Evolutionary conservation across 2,329 filamentous ascomycete species (phyloP), one percentile per base, ranked within the genome.

Genomic region (Exophiala dermatitidis): DNA sequence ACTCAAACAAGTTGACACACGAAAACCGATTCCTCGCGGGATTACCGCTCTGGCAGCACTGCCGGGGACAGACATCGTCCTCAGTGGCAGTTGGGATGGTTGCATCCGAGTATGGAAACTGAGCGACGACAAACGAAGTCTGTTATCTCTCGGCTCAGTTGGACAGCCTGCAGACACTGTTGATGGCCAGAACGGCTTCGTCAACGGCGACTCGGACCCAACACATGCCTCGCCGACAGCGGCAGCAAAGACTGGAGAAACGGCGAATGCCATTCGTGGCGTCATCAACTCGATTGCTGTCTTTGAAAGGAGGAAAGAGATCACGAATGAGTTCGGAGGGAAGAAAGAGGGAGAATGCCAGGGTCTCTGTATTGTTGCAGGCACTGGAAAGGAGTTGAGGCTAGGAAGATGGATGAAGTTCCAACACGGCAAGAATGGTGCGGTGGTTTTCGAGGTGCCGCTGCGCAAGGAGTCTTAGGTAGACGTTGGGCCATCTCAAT

Each of bases 81-180:
- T 98, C 47, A 94, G 84, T 60, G 93, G 91, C 32, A 95, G 89
- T 70, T 98, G 91, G 90, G 93, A 95, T 67, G 93, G 93, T 2
- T 83, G 81, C 69, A 78, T 98, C 53, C 79, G 91, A 46, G 85
- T 85, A 3, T 98, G 93, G 93, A 83, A 79, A 56, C 77, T 98
- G 19, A 86, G 83, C 49, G 82, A 88, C 40, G 91, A 96, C 68
- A 93, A 90, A 72, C 82, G 81, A 68, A 83, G 78, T 59, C 79
- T 98, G 42, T 84, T 93, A 64, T 72, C 81, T 0, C 70, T 89
- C 5, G 90, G 89, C 1, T 76, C 82, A 1, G 73, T 93, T 31
- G 85, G 81, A 8, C 69, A 64, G n/a, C 43, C 48, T n/a, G 60
- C 61, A 2, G 41, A 48, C 12, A n/a, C 19, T 19, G 30, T 5